Base-by-base conservation (phyloP, 305 asterid genomes). In the Fraxinus xanthoxyloides region DNA sequence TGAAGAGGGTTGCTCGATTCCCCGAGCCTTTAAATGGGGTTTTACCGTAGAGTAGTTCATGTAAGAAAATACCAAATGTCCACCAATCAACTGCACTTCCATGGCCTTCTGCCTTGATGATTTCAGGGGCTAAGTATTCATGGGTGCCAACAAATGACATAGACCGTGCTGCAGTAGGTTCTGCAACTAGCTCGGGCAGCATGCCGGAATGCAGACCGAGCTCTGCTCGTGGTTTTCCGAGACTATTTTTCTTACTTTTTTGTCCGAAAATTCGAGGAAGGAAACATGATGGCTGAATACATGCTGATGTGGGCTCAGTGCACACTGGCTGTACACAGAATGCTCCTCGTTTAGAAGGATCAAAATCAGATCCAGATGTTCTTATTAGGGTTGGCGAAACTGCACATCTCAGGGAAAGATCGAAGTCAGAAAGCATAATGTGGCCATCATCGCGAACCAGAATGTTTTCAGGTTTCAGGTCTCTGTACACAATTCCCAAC, bases 41-140 rank as follows among this genome's bases (percentile, higher is more conserved):
- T 84, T 93, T 95, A 7, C 98, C 99, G 1, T 94, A 95, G 15
- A 95, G 88, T 61, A 95, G 87, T 73, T 96, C 99, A 17, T 96
- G 93, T 34, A 96, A 85, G 91, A 96, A 96, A 61, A 96, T 86
- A 4, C 99, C 99, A 26, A 96, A 96, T 2, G 99, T 96, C 99
- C 99, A 96, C 99, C 99, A 96, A 80, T 96, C 99, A 46, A 96
- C 99, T 0, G 98, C 98, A 81, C 98, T 96, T 23, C 99, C 99
- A 38, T 96, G 99, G 78, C 99, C 99, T 87, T 96, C 99, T n/a
- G 97, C 99, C 85, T 94, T 95, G 80, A 95, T 95, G 23, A 95
- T 95, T 81, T 95, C 98, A 0, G 98, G 98, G 82, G 99, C 99
- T 31, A 95, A 78, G 82, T 95, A 95, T 74, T 96, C 99, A 40